Percentiles rank a stretch among this genome's conserved stretches.
phyloP scores from a whole-genome alignment of 352 stramenopile species.

The Hyphochytrium catenoides region DNA sequence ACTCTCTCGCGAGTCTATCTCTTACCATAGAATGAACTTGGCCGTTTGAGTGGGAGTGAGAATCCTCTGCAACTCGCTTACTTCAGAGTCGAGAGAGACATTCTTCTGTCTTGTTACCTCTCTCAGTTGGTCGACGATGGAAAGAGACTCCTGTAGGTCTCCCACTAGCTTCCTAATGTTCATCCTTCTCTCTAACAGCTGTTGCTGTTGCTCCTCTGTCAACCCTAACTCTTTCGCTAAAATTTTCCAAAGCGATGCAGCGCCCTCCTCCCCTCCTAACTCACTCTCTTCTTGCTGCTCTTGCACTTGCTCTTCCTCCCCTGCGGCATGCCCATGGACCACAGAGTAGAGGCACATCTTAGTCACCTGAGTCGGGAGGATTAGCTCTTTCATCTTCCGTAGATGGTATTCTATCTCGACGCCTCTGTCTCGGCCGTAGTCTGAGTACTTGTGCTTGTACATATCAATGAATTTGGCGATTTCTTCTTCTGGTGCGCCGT shows the following conservation, averaged over 20 bases:
- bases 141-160: constrained; percentile 36
- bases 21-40: constrained; percentile 51
- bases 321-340: too few relatives aligned
- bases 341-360: constrained; percentile 47
- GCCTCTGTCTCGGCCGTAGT: constrained; percentile 37
- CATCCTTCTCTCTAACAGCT: constrained; percentile 27
- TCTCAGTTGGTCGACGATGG: constrained; percentile 33
- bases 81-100: constrained; percentile 33
- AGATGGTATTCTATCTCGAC: constrained; percentile 46
- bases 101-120: constrained; percentile 46
- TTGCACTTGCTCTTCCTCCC: constrained; percentile 30
- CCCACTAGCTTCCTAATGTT: constrained; percentile 33
- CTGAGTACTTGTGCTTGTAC: constrained; percentile 52
- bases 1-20: too few relatives aligned
- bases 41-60: constrained; percentile 41
- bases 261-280: constrained; percentile 17
- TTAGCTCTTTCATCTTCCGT: constrained; percentile 29
- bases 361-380: constrained; percentile 44
- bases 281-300: constrained; percentile 25
- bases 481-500: constrained; percentile 31
- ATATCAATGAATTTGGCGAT: constrained; percentile 47
- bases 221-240: constrained; percentile 33
- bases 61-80: constrained; percentile 35
- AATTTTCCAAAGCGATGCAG: constrained; percentile 40
- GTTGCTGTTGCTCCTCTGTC: constrained; percentile 31